These are phyloP conservation scores for Fusarium algeriense DNA, from an alignment of 2,329 filamentous ascomycete genomes.

Conservation along the genomic window DNA sequence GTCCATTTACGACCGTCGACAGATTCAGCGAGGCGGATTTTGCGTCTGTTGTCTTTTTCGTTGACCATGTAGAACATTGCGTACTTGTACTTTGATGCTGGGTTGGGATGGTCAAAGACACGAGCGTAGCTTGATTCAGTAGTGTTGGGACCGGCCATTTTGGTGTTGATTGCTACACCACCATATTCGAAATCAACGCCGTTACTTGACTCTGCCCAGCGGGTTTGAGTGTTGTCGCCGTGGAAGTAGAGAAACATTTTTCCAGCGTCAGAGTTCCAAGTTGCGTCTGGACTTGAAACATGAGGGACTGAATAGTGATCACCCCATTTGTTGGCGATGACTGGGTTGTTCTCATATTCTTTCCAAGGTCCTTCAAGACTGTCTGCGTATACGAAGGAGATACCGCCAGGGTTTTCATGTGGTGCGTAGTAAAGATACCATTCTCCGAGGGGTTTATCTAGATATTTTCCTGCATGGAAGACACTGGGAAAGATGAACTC, in stretches of 20 bases:
- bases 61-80: conserved; percentile 49
- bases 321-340: conserved; percentile 24
- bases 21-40: conserved; percentile 45
- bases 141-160: conserved; percentile 39
- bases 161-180: conserved; percentile 37
- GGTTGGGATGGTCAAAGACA: conserved; percentile 42
- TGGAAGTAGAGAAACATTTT: conserved; percentile 32
- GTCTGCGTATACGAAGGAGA: conserved; percentile 41
- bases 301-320: conserved; percentile 29
- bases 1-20: conserved; percentile 38
- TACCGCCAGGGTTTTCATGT: conserved; percentile 44
- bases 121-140: conserved; percentile 46
- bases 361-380: conserved; percentile 26
- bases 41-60: conserved; percentile 40
- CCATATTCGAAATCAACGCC: conserved; percentile 26
- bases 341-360: conserved; percentile 16
- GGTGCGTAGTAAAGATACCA: conserved; percentile 49
- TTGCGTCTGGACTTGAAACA: conserved; percentile 30
- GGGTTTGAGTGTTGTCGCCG: conserved; percentile 20
- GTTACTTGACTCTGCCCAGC: conserved; percentile 22
- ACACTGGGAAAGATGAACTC: conserved; percentile 46
- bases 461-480: conserved; percentile 41
- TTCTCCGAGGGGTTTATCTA: conserved; percentile 35
- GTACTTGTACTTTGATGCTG: conserved; percentile 36
- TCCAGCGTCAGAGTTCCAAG: conserved; percentile 10